Evolutionary conservation across 345 rosid species (phyloP).

Genomic region (Salix suchowensis): DNA sequence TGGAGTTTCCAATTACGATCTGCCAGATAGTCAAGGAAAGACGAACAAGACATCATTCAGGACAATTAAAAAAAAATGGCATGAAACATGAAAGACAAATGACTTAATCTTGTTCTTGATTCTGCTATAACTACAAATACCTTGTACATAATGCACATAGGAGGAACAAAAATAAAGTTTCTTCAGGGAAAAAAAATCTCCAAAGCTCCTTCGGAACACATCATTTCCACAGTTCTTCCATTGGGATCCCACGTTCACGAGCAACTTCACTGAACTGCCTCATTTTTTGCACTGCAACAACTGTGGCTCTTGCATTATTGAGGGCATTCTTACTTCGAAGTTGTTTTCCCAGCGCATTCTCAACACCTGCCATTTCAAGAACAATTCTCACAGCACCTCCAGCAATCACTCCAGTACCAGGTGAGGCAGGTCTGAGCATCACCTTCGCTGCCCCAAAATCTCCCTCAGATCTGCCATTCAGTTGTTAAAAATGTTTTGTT

Average conservation of each 20-base stretch:
- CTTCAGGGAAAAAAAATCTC: background rate
- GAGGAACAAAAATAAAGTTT: background rate
- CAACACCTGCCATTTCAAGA: slow-evolving; percentile 89
- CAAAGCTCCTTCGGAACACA: background rate
- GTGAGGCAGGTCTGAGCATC: slow-evolving; percentile 93
- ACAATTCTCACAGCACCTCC: slow-evolving; percentile 91
- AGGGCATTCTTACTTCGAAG: slow-evolving; percentile 73
- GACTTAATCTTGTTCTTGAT: slow-evolving; percentile 9
- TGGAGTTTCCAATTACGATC: background rate
- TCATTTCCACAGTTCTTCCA: slow-evolving; percentile 90
- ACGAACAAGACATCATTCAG: background rate
- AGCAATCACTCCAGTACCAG: slow-evolving; percentile 91
- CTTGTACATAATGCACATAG: slow-evolving; percentile 12
- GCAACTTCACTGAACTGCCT: slow-evolving; percentile 81
- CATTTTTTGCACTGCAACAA: slow-evolving; percentile 77
- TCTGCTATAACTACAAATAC: slow-evolving; percentile 5
- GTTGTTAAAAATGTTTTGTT: background rate
- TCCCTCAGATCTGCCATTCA: slow-evolving; percentile 60
- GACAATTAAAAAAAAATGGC: background rate
- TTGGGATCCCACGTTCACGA: slow-evolving; percentile 78
- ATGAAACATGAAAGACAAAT: background rate
- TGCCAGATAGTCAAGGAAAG: background rate
- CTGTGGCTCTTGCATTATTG: slow-evolving; percentile 86
- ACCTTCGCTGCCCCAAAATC: slow-evolving; percentile 84
- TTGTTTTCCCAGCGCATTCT: slow-evolving; percentile 82